Evolutionary conservation across 495 filamentous ascomycete genomes (phyloP), one percentile per base, ranked within the genome.

Genomic region (Darksidea phi): DNA sequence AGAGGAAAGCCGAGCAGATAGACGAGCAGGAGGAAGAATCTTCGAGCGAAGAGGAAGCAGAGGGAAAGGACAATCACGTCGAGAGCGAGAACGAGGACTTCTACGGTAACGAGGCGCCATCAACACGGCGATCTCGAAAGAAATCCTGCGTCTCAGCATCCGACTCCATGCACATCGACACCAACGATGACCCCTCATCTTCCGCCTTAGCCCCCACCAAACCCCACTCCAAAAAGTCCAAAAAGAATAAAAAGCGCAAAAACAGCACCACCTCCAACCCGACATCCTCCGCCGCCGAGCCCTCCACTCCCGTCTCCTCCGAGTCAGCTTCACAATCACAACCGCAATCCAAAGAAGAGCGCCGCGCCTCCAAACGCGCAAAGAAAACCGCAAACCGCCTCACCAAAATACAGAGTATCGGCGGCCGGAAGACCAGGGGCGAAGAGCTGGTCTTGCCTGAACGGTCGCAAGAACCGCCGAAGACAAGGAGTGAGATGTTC

Each of bases 1-100:
- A 48, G 38, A 57, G 63, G 11, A 55, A 68, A 15, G 59, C 47
- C 13, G 67, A 69, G 20, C 67, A n/a, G n/a, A n/a, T n/a, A n/a
- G n/a, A 72, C 47, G 32, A 43, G 41, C 18, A 3, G 41, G 15
- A 51, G n/a, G n/a, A 53, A 1, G 3, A 3, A 10, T 32, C 28
- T 32, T 32, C 28, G 4, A 32, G 28, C 28, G 28, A 32, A 3
- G 10, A 32, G 28, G 28, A 32, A 32, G 28, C 3, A 10, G 28
- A 72, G 32, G 23, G 48, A 0, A 17, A 26, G 11, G 53, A 32
- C 11, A 42, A 45, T 24, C 41, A 23, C 47, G 47, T 26, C 28
- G 47, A 49, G 26, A 45, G 26, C 37, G 56, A 59, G 56, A 59
- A 59, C 46, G 56, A 28, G 6, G 56, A 59, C n/a, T 25, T 59